Evolutionary conservation across 2,329 filamentous ascomycete species (phyloP), one percentile per base, ranked within the genome.

Genomic region (Fusarium subtropicale): DNA sequence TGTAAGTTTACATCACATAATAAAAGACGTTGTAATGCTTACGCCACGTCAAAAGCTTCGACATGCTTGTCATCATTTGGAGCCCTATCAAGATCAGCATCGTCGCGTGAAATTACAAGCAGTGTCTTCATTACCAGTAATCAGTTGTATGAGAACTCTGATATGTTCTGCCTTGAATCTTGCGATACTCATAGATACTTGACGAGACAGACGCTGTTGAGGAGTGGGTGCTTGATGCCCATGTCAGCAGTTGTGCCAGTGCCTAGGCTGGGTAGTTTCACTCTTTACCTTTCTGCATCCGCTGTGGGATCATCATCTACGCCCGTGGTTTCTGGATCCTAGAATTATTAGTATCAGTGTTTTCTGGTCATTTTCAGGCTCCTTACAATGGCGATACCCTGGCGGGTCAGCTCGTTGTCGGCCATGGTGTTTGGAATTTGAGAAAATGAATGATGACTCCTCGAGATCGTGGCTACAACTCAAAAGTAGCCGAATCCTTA

Each of bases 61-160:
- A 68, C 46, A 31, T 69, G 67, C 8, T 63, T 63, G 4, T 66
- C 65, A 12, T 68, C 67, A 36, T 66, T 69, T 0, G 65, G 67
- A 7, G 67, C 67, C 65, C 57, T 69, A 3, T 2, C 20, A 5
- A 30, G 2, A 18, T 60, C 3, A 60, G 33, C 4, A n/a, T 18
- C 11, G 15, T 20, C 9, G 4, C 18, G 16, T 10, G 10, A 11
- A 16, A 10, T 3, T 2, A 20, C 5, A 13, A 28, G 3, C 1
- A 9, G 2, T 3, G 3, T 26, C 4, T 18, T 2, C 4, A 5
- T n/a, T 60, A 64, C 66, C 60, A 69, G 33, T 69, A 69, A 13
- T 69, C 56, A 16, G 66, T 69, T 1, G 64, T 68, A 10, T 68
- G 50, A 11, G 66, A 68, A 5, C 24, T 57, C 16, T 69, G 60